Conservation (phyloP, 2,329 filamentous ascomycete genomes). For the Xylaria sp. region DNA sequence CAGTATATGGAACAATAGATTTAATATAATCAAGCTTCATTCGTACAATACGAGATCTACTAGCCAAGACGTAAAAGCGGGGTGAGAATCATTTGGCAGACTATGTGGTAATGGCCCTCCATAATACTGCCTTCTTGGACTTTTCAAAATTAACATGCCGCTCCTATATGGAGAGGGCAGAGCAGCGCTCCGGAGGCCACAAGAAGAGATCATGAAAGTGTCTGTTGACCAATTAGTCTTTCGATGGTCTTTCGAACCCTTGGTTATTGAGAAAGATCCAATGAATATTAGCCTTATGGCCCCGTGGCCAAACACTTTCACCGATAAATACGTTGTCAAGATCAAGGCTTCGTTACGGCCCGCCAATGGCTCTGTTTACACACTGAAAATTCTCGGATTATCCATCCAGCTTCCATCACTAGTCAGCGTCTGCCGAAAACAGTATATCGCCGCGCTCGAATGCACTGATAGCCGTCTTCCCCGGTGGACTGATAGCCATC, state of each 20-base stretch:
- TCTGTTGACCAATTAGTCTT: neutral
- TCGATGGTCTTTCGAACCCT: neutral
- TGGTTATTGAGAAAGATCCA: neutral
- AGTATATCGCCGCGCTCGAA: neutral
- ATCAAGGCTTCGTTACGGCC: neutral
- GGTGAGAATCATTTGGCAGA: no score
- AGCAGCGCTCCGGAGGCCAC: neutral
- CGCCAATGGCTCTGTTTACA: neutral
- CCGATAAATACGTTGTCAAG: neutral
- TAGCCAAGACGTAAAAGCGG: no score
- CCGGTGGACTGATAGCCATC: neutral
- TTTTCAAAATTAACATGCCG: neutral
- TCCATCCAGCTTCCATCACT: neutral
- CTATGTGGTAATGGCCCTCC: no score
- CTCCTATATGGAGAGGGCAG: neutral
- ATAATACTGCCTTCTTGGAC: neutral
- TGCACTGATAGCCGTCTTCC: neutral
- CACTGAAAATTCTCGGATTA: neutral
- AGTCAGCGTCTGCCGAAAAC: neutral
- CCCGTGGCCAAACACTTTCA: neutral
- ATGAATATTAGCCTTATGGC: neutral
- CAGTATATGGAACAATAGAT: no score
- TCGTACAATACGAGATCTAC: no score
- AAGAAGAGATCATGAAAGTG: slow-evolving; percentile 1
- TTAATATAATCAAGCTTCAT: no score